These are phyloP conservation scores for Monascus ruber DNA, from an alignment of 2,329 filamentous ascomycete species.

Conservation along the genomic window DNA sequence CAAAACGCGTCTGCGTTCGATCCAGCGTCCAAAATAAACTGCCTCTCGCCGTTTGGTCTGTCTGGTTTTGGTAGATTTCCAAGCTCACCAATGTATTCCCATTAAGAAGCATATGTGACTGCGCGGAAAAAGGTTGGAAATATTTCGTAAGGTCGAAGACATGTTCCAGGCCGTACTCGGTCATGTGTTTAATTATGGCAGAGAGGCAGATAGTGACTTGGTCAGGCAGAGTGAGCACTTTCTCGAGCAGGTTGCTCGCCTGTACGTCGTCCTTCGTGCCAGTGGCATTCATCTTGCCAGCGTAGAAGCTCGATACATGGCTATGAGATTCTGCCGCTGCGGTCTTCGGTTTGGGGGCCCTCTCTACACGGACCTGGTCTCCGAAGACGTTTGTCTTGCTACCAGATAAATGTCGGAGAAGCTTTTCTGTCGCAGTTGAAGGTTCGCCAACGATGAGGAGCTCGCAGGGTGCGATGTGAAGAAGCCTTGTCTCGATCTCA, in stretches of 20 bases:
- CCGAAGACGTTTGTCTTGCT: constrained; percentile 87
- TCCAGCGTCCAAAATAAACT: constrained; percentile 94
- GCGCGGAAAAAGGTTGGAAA: constrained; percentile 87
- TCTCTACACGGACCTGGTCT: constrained; percentile 76
- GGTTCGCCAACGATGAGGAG: constrained; percentile 86
- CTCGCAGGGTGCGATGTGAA: constrained; percentile 93
- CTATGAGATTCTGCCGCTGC: constrained; percentile 76
- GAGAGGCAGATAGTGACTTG: constrained; percentile 84
- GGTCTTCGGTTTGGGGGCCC: constrained; percentile 62
- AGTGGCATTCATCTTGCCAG: constrained; percentile 62
- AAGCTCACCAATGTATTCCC: constrained; percentile 89
- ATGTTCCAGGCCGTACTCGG: constrained; percentile 85
- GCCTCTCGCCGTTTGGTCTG: constrained; percentile 71
- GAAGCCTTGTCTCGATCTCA: constrained; percentile 86
- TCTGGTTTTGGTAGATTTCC: constrained; percentile 92
- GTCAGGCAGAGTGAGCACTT: constrained; percentile 74
- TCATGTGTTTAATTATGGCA: constrained; percentile 88
- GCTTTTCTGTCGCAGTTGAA: constrained; percentile 82
- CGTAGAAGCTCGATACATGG: constrained; percentile 88
- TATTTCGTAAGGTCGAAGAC: constrained; percentile 95
- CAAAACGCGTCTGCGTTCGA: constrained; percentile 81
- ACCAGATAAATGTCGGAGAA: constrained; percentile 78
- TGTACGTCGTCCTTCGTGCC: constrained; percentile 42
- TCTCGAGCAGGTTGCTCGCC: constrained; percentile 62
- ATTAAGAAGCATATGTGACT: constrained; percentile 91